phyloP scores from a whole-genome alignment of 2,329 filamentous ascomycete species.

The Calonectria fujianensis region DNA sequence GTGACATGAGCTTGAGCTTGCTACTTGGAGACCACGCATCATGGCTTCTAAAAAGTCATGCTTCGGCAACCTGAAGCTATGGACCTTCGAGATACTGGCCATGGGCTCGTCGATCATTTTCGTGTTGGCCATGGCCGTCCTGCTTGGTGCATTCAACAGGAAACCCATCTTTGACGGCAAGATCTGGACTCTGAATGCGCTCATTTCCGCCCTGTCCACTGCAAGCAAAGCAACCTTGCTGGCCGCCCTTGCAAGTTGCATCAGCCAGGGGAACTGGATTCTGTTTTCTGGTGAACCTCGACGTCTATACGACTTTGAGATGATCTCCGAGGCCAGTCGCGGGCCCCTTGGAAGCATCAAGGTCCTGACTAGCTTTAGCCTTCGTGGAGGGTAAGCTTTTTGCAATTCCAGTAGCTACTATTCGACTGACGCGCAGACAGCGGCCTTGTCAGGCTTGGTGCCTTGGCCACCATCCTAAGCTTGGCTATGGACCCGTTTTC shows the following conservation, averaged over 20 bases:
- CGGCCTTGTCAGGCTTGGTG: slow-evolving; percentile 37
- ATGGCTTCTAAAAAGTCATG: slow-evolving; percentile 5
- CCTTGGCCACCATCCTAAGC: slow-evolving; percentile 41
- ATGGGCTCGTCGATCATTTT: slow-evolving; percentile 28
- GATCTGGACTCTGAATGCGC: slow-evolving; percentile 41
- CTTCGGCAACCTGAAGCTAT: slow-evolving; percentile 22
- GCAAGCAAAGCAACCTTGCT: slow-evolving; percentile 38
- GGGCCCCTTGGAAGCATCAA: slow-evolving; percentile 41
- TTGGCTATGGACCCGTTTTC: slow-evolving; percentile 46
- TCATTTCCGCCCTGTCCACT: slow-evolving; percentile 43
- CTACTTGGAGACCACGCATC: not conserved
- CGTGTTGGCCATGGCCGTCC: slow-evolving; percentile 33
- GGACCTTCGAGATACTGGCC: slow-evolving; percentile 31
- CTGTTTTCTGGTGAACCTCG: slow-evolving; percentile 37
- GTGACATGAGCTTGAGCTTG: not conserved
- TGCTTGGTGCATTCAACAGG: slow-evolving; percentile 37
- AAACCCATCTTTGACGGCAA: slow-evolving; percentile 41
- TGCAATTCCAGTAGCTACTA: too few relatives aligned
- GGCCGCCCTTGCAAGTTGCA: slow-evolving; percentile 36
- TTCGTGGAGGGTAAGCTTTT: slow-evolving; percentile 36
- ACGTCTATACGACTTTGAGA: slow-evolving; percentile 44
- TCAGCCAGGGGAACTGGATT: slow-evolving; percentile 45
- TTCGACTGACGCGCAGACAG: slow-evolving; percentile 6
- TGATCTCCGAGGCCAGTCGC: slow-evolving; percentile 41
- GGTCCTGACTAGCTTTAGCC: slow-evolving; percentile 26